phyloP scores from a whole-genome alignment of 805 yeast species.

The Millerozyma miso region DNA sequence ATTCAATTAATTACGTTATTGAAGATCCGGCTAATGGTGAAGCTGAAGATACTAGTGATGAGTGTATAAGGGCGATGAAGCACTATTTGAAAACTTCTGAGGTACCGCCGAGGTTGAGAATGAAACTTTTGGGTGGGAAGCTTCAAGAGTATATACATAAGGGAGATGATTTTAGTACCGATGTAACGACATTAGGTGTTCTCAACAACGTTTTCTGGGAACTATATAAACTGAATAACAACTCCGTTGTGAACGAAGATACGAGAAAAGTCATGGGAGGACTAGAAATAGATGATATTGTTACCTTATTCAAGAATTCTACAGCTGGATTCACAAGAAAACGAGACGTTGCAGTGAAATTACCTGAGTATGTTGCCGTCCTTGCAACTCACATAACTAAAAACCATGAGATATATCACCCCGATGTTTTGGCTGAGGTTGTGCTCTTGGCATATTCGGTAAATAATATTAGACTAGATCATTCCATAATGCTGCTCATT shows the following conservation, averaged over 20 bases:
- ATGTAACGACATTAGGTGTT: constrained; percentile 11
- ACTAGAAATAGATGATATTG: constrained; percentile 7
- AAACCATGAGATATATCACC: constrained; percentile 10
- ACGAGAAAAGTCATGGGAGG: not conserved
- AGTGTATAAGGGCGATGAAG: constrained; percentile 14
- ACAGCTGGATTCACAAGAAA: constrained; percentile 6
- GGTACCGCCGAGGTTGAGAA: constrained; percentile 16
- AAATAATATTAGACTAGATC: constrained; percentile 2
- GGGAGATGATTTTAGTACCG: constrained; percentile 5
- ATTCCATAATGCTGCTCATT: constrained; percentile 7
- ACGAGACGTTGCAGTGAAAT: constrained; percentile 2
- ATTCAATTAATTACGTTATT: constrained; percentile 2
- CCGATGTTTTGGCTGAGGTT: constrained; percentile 19
- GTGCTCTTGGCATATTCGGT: constrained; percentile 23
- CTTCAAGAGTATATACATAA: constrained; percentile 13
- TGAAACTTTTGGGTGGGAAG: constrained; percentile 15
- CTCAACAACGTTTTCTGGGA: constrained; percentile 19
- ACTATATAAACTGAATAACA: constrained; percentile 11
- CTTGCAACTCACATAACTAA: constrained; percentile 16
- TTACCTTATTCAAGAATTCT: constrained; percentile 15
- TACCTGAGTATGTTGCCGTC: constrained; percentile 27
- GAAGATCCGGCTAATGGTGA: constrained; percentile 7
- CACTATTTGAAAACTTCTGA: constrained; percentile 26
- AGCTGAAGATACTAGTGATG: not conserved
- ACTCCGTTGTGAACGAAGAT: constrained; percentile 2